Percentiles rank a stretch among this genome's conserved stretches.
phyloP scores from a whole-genome alignment of 2,329 filamentous ascomycete species.

The Aspergillus aculeatus region DNA sequence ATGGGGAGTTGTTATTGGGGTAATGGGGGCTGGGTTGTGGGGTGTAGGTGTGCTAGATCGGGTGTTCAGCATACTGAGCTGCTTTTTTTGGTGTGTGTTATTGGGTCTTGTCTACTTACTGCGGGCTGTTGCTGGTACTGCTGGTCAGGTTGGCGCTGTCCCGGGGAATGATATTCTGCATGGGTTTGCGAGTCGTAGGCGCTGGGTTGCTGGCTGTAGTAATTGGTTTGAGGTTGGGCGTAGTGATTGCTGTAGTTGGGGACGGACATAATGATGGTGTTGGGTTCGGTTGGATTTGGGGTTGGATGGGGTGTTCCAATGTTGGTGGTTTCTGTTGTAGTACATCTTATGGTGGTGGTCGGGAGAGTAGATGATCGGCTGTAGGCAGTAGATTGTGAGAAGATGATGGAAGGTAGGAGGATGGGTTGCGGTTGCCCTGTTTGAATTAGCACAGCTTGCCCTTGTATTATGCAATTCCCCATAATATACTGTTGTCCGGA shows the following conservation, averaged over 20 bases:
- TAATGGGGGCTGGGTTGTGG: constrained; percentile 20
- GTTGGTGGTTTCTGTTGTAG: no score
- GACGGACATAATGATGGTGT: constrained; percentile 12
- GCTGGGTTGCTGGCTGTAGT: constrained; percentile 5
- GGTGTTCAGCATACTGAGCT: not conserved
- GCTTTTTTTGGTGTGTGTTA: no score
- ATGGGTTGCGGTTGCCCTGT: no score
- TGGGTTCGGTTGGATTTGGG: no score
- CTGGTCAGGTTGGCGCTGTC: constrained; percentile 21
- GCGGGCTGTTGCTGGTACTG: constrained; percentile 19
- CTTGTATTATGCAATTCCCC: no score
- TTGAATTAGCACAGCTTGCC: no score
- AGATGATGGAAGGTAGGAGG: no score
- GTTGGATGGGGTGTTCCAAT: no score
- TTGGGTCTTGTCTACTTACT: constrained; percentile 20
- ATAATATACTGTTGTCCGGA: no score
- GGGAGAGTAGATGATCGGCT: no score
- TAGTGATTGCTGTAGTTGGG: constrained; percentile 25
- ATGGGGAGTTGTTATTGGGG: constrained; percentile 18
- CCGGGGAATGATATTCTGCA: constrained; percentile 23
- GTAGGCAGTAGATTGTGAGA: no score
- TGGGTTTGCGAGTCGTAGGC: constrained; percentile 21
- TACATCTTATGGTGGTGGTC: no score
- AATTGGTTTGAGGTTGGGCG: constrained; percentile 12
- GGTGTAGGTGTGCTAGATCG: constrained; percentile 16